Conservation (phyloP, 2,329 filamentous ascomycete genomes). For the Fusarium bactridioides region DNA sequence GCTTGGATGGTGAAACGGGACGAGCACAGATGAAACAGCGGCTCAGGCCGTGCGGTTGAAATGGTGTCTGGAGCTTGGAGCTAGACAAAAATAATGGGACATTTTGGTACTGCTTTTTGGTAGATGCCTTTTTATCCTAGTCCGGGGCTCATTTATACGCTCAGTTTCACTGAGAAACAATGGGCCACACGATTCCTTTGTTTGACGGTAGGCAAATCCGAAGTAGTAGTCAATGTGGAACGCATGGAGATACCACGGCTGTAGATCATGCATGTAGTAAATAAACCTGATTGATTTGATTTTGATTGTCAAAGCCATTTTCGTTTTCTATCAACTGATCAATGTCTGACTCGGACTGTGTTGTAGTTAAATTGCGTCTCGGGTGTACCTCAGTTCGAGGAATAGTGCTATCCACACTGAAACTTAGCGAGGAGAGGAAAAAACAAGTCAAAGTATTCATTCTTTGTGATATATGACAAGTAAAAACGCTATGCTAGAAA, state of each 20-base stretch:
- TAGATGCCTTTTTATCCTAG: not conserved
- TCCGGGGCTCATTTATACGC: not conserved
- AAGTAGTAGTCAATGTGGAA: slow-evolving; percentile 6
- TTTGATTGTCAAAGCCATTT: not conserved
- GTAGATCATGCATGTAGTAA: not conserved
- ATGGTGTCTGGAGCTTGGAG: not conserved
- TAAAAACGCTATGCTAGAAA: not conserved
- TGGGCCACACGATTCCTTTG: not conserved
- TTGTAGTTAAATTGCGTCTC: slow-evolving; percentile 11
- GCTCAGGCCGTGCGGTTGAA: slow-evolving; percentile 17
- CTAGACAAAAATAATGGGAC: not conserved
- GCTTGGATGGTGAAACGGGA: slow-evolving; percentile 28
- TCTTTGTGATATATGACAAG: not conserved
- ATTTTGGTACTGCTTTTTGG: not conserved
- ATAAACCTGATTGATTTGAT: not conserved
- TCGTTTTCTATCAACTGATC: not conserved
- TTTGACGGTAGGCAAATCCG: not conserved
- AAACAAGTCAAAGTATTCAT: not conserved
- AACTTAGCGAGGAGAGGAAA: not conserved
- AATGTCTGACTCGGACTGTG: not conserved
- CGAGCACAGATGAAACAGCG: slow-evolving; percentile 18
- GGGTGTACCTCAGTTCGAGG: not conserved
- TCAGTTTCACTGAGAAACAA: slow-evolving; percentile 11
- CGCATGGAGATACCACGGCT: not conserved
- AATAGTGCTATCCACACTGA: not conserved